Conservation (phyloP, 1,139 yeast genomes). For the Yamadazyma membranifaciens region DNA sequence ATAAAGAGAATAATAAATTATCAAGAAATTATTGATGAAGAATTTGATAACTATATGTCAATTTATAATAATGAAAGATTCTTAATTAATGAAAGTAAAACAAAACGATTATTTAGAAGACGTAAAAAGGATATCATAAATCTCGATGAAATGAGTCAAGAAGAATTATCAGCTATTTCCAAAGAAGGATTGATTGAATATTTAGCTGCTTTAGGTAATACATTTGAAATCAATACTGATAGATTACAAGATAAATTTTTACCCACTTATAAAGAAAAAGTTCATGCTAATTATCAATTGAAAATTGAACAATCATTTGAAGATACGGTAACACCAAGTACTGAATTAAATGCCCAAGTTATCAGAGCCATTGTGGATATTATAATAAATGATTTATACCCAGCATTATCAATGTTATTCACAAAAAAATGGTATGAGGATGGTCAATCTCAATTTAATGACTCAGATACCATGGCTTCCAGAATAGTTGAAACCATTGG, state of each 20-base stretch:
- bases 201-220: constrained; percentile 76
- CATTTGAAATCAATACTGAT: constrained; percentile 83
- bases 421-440: constrained; percentile 47
- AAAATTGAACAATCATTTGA: constrained; percentile 58
- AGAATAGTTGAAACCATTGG: constrained; percentile 69
- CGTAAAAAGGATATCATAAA: constrained; percentile 23
- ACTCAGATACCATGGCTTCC: constrained; percentile 45
- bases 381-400: constrained; percentile 64
- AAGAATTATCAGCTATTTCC: constrained; percentile 51
- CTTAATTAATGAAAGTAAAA: constrained; percentile 36
- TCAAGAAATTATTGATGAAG: constrained; percentile 55
- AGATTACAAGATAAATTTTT: constrained; percentile 75
- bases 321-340: constrained; percentile 70
- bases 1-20: constrained; percentile 62
- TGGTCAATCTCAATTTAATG: constrained; percentile 31
- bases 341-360: constrained; percentile 70
- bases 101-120: constrained; percentile 47
- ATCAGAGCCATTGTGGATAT: constrained; percentile 63
- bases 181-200: constrained; percentile 83
- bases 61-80: constrained; percentile 41
- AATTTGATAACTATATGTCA: constrained; percentile 48
- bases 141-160: constrained; percentile 44
- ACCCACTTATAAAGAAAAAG: constrained; percentile 61
- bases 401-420: constrained; percentile 41
- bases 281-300: constrained; percentile 61